Evolutionary conservation across 495 filamentous ascomycete species (phyloP).

Genomic region (Penicillium ucsense): DNA sequence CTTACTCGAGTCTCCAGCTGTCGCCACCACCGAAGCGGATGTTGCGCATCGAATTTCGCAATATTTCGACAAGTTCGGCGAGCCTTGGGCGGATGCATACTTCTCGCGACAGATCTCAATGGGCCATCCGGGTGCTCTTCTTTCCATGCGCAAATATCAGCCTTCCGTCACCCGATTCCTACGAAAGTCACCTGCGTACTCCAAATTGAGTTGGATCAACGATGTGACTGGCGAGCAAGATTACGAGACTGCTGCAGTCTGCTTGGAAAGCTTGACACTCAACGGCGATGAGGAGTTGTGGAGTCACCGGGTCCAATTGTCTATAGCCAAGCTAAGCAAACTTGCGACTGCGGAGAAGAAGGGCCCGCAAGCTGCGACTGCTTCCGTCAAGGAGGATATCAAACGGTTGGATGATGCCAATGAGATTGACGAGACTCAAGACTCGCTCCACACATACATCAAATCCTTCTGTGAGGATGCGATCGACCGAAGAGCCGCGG

Average conservation of each 20-base stretch:
- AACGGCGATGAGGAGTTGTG: conserved; percentile 65
- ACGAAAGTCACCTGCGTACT: conserved; percentile 53
- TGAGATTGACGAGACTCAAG: conserved; percentile 61
- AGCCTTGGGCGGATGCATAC: conserved; percentile 66
- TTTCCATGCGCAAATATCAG: conserved; percentile 55
- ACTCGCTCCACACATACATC: conserved; percentile 55
- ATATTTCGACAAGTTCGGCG: conserved; percentile 69
- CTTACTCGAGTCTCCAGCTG: conserved; percentile 1
- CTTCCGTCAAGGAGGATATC: conserved; percentile 24
- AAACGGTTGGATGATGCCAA: conserved; percentile 49
- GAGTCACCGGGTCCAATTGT: conserved; percentile 86
- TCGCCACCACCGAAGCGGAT: conserved; percentile 16
- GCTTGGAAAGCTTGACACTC: conserved; percentile 54
- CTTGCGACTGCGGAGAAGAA: conserved; percentile 47
- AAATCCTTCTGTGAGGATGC: conserved; percentile 49
- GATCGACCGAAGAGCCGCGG: conserved; percentile 66
- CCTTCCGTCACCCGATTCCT: conserved; percentile 65
- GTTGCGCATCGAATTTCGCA: conserved; percentile 39
- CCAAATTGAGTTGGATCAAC: conserved; percentile 89
- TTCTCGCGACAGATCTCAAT: conserved; percentile 65
- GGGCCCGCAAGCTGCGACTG: conserved; percentile 5
- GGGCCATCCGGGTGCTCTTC: conserved; percentile 52
- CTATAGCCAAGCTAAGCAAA: conserved; percentile 70
- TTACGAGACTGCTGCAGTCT: conserved; percentile 57
- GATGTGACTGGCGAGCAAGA: conserved; percentile 66